A percentile compares a stretch with the other conserved stretches of the same genome.
These are phyloP conservation scores for Fusarium sp. DNA, from an alignment of 2,329 filamentous ascomycete genomes.

Conservation along the genomic window DNA sequence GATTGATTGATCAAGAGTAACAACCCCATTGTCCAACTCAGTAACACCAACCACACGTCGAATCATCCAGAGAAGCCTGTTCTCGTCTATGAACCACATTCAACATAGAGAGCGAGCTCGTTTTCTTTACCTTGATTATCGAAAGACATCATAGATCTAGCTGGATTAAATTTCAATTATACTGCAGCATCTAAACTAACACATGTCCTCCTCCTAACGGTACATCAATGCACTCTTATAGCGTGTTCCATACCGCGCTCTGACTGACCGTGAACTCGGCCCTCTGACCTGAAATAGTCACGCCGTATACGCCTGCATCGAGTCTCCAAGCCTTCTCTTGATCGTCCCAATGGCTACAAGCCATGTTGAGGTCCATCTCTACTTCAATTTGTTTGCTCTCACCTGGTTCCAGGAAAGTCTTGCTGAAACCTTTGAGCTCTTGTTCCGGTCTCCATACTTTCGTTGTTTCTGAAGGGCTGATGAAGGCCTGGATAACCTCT, in stretches of 20 bases:
- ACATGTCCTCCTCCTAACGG: too few species aligned
- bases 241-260: neutral
- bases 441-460: constrained; percentile 23
- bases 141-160: too few species aligned
- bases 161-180: too few species aligned
- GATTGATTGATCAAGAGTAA: too few species aligned
- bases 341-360: constrained; percentile 18
- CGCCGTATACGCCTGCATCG: constrained; percentile 15
- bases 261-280: neutral
- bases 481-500: constrained; percentile 30
- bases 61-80: too few species aligned
- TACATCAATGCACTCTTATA: too few species aligned
- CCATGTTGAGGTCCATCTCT: constrained; percentile 9
- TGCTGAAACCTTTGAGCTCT: constrained; percentile 32
- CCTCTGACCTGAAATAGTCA: neutral
- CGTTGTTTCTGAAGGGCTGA: neutral
- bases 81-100: too few species aligned
- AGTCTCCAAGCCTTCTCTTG: constrained; percentile 19
- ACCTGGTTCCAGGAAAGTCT: neutral
- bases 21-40: too few species aligned
- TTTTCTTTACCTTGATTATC: too few species aligned
- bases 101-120: too few species aligned
- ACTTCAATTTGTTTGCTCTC: constrained; percentile 3
- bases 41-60: too few species aligned
- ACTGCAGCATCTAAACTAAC: too few species aligned